Evolutionary conservation across 2,329 filamentous ascomycete species (phyloP), one percentile per base, ranked within the genome.

Genomic region (Fusarium nurragi): DNA sequence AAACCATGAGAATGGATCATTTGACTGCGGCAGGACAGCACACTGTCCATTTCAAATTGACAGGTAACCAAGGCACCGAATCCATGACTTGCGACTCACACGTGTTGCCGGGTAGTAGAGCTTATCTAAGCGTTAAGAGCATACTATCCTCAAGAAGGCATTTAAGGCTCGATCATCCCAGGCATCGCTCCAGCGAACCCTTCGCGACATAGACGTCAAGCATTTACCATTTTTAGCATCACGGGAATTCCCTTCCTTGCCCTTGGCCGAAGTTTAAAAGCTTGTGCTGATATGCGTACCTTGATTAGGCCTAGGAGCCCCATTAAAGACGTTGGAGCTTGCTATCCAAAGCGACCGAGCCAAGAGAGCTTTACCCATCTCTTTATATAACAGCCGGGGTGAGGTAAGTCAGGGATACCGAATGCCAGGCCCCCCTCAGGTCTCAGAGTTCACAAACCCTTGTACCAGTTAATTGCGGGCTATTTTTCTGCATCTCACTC

Each of bases 401-500:
- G 14, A 23, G 40, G 38, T 43, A 32, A 32, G 26, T 18, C 3
- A 30, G 28, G 16, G 21, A 28, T 34, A 19, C 21, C 18, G 37
- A 32, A 38, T 48, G 41, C 37, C 22, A 51, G 45, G 36, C 48
- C 60, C 53, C 23, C 39, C 47, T 30, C 28, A 48, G 51, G 4
- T 13, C 43, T 40, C 37, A 19, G 36, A 19, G 41, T 50, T 52
- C 49, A 51, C 22, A 30, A 58, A 56, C 34, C 54, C 56, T 44
- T 55, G 61, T 16, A 34, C 14, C 30, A 43, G 52, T 32, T 22
- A 40, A 26, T 26, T 21, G 25, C 41, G 46, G 45, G 26, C 54
- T 64, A 58, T 59, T 57, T 55, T 60, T 41, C 58, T 64, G 65
- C 61, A 66, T 47, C 55, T 68, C 65, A 60, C 56, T 60, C 57